Percentiles rank a stretch among this genome's conserved stretches.
phyloP scores from a whole-genome alignment of 1,139 yeast species.

The Dujonia santamariae region DNA sequence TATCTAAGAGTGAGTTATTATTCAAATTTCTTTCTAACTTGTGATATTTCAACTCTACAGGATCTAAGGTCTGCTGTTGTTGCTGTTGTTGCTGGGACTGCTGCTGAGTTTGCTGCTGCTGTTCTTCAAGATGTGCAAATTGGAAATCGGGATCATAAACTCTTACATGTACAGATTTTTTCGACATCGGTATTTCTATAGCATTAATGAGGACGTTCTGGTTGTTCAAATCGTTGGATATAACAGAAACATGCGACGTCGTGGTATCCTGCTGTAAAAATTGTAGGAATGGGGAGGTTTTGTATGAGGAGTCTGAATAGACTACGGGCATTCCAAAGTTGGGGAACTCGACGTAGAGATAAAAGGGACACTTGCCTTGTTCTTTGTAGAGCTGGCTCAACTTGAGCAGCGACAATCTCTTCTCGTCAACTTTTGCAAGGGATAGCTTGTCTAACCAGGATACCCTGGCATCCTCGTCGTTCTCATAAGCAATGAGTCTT shows the following conservation, averaged over 20 bases:
- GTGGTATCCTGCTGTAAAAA: slow-evolving; percentile 11
- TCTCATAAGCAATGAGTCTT: slow-evolving; percentile 60
- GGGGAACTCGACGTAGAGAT: slow-evolving; percentile 66
- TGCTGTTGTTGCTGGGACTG: slow-evolving; percentile 12
- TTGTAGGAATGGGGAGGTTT: slow-evolving; percentile 10
- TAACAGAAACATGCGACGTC: background rate
- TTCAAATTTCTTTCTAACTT: slow-evolving; percentile 76
- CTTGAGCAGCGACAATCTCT: slow-evolving; percentile 11
- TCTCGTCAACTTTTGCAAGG: slow-evolving; percentile 52
- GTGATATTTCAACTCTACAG: slow-evolving; percentile 84
- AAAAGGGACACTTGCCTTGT: slow-evolving; percentile 29
- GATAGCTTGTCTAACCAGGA: slow-evolving; percentile 79
- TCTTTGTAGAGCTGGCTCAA: slow-evolving; percentile 21
- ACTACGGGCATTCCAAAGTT: slow-evolving; percentile 81
- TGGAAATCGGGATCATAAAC: slow-evolving; percentile 43
- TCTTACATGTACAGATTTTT: slow-evolving; percentile 14
- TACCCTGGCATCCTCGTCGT: slow-evolving; percentile 59
- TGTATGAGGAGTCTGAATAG: slow-evolving; percentile 54
- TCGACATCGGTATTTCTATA: slow-evolving; percentile 30
- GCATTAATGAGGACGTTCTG: slow-evolving; percentile 32
- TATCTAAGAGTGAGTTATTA: slow-evolving; percentile 72
- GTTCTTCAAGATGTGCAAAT: slow-evolving; percentile 8
- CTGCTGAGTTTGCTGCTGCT: slow-evolving; percentile 5
- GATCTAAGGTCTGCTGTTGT: slow-evolving; percentile 44
- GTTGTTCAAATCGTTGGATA: slow-evolving; percentile 8